Evolutionary conservation across 108 stramenopile genomes (phyloP), one percentile per base, ranked within the genome.

Genomic region (Nitzschia sp.): DNA sequence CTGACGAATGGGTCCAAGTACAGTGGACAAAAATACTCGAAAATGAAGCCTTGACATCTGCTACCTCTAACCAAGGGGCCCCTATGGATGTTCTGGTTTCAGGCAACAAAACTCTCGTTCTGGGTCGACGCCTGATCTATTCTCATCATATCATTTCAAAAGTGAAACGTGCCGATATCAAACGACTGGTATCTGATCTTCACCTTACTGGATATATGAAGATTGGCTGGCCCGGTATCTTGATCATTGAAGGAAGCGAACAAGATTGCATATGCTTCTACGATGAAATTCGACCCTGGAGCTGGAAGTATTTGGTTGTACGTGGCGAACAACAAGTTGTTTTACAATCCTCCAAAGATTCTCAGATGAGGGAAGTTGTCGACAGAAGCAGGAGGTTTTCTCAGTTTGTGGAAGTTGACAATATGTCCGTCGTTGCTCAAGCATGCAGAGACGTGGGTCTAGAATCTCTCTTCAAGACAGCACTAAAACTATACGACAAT

Each of bases 71-170:
- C 21, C 19, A 20, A 55, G 54, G 2, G 6, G 3, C 21, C 37
- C 17, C 51, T 0, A 51, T 29, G 41, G 29, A 5, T 5, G 5
- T 5, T 5, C 29, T 34, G 3, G 1, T 5, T 1, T 34, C 29
- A 34, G 5, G 29, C 3, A 34, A 51, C 3, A 9, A 20, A 51
- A 62, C 53, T 14, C 21, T 38, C 19, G 29, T 55, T 15, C 51
- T 93, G 43, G 89, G 86, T 20, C 78, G 89, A 29, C 62, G 84
- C 46, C 55, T 85, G 11, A 90, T 93, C 34, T 88, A 90, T 59
- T 90, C 87, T 7, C 92, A 93, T 80, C 92, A 93, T 58, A 93
- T 93, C 37, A 93, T 93, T 72, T 81, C 92, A 38, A 86, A 86
- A 68, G 67, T 69, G 17, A 93, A 93, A 59, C 84, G 92, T 39